Percentiles rank a stretch among this genome's conserved stretches.
Evolutionary conservation across 208 protist genomes (phyloP).

Genomic region (Porcisia deanei): DNA sequence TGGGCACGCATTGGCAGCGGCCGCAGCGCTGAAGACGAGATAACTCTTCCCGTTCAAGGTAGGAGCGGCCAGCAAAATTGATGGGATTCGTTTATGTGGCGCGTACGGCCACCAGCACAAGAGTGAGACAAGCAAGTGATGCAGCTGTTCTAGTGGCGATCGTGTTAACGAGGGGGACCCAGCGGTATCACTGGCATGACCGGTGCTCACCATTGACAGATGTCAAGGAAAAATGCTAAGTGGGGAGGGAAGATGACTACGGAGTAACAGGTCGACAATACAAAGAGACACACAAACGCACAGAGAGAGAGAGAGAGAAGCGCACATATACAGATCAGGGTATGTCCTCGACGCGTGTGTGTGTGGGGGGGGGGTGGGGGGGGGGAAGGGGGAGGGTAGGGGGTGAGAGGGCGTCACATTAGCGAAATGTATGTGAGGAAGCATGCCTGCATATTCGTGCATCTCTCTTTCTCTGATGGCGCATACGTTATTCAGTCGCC

Average conservation of each 20-base stretch:
- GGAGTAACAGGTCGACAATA: neutral
- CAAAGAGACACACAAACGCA: constrained; percentile 1
- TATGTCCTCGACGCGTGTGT: neutral
- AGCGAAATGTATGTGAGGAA: too few species aligned
- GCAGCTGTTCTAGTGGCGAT: constrained; percentile 10
- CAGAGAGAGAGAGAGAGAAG: neutral
- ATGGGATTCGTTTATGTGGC: constrained; percentile 32
- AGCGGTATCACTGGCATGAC: neutral
- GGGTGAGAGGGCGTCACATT: too few species aligned
- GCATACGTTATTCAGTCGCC: too few species aligned
- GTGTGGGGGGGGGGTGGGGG: neutral
- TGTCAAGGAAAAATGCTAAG: neutral
- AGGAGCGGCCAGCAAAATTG: constrained; percentile 57
- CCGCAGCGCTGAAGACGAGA: constrained; percentile 28
- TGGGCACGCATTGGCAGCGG: neutral
- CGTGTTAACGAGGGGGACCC: neutral
- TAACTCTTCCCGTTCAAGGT: constrained; percentile 70
- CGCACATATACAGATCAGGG: neutral
- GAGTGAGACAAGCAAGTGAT: constrained; percentile 40
- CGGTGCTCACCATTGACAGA: neutral
- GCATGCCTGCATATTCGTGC: neutral
- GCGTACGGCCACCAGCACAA: constrained; percentile 53
- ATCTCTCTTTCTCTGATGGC: neutral
- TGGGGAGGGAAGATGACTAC: neutral
- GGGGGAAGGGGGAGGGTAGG: neutral